Base-by-base conservation (phyloP, 78 protist species). In the Dictyostelium discoideum region DNA sequence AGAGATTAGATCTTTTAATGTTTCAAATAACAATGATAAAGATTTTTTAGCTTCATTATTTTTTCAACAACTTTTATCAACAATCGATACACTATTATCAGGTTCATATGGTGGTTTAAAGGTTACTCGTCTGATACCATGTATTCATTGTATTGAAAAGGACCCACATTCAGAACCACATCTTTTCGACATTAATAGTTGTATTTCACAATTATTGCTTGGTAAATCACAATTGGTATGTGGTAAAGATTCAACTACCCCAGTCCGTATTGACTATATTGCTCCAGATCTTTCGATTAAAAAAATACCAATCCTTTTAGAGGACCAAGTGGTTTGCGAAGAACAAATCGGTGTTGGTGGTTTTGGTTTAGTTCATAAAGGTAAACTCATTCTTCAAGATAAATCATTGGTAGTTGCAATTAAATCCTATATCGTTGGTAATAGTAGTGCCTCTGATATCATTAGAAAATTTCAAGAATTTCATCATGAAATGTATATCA, bases 261-360 rank as follows among this genome's bases (percentile, higher is more conserved):
- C 84, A 24, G 95, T 90, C 3, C 83, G 89, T 73, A 77, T 90
- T 1, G 87, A 80, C 22, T 73, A 73, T 73, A 63, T 92, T 16
- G 96, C 96, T 14, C 96, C 96, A 13, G 96, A 92, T 79, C 90
- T 92, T 9, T 60, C 40, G n/a, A 69, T 80, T 20, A 85, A 80
- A 78, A 92, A 92, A 50, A 85, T 85, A 20, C 92, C 92, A 26
- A 80, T 29, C 2, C 32, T 86, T 5, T 22, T 76, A 39, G 84
- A 57, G 42, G 50, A 26, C n/a, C 92, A 92, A 42, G 82, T 92
- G 1, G 54, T 65, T 8, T 85, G 57, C 37, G 96, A 85, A 20
- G 80, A 85, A 67, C 93, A 86, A 50, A 85, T 92, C 44, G 96
- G 96, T 80, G 67, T 76, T 63, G 96, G 96, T 80, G 96, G 87